Evolutionary conservation across 2,329 filamentous ascomycete genomes (phyloP).

Genomic region (Aspergillus uvarum): DNA sequence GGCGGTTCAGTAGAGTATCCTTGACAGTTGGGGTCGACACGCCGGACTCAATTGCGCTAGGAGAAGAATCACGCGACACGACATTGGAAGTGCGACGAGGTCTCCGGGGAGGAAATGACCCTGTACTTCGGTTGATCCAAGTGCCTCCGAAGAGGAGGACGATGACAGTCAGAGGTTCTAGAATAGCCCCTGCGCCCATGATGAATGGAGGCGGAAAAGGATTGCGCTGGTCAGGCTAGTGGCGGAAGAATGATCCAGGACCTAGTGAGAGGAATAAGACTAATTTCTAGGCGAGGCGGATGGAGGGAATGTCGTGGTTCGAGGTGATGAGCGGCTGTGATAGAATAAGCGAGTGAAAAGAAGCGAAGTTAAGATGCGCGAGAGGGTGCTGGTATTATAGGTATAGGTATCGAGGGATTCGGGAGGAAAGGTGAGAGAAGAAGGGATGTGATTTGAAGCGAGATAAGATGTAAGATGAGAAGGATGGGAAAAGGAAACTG

Average conservation of each 20-base stretch:
- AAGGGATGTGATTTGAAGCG: no score
- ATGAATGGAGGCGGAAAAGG: constrained; percentile 4
- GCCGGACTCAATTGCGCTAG: constrained; percentile 43
- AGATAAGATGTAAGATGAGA: not conserved
- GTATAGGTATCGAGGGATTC: not conserved
- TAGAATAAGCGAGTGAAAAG: not conserved
- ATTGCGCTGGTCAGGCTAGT: not conserved
- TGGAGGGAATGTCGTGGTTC: not conserved
- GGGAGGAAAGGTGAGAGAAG: not conserved
- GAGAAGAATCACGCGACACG: constrained; percentile 30
- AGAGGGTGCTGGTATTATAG: not conserved
- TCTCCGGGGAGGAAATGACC: constrained; percentile 30
- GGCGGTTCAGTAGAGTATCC: constrained; percentile 35
- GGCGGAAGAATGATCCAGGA: not conserved
- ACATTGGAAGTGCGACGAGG: constrained; percentile 22
- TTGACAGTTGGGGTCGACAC: constrained; percentile 38
- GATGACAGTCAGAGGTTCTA: constrained; percentile 63
- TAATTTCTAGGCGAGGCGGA: not conserved
- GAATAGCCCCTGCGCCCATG: constrained; percentile 58
- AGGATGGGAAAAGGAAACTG: not conserved
- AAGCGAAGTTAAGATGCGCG: not conserved
- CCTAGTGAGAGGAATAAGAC: not conserved
- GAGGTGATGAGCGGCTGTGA: not conserved
- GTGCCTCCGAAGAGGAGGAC: constrained; percentile 61
- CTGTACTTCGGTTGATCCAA: constrained; percentile 57